These are phyloP conservation scores for Neoconidiobolus thromboides DNA, from an alignment of 371 early-diverging fungal genomes.

Conservation along the genomic window DNA sequence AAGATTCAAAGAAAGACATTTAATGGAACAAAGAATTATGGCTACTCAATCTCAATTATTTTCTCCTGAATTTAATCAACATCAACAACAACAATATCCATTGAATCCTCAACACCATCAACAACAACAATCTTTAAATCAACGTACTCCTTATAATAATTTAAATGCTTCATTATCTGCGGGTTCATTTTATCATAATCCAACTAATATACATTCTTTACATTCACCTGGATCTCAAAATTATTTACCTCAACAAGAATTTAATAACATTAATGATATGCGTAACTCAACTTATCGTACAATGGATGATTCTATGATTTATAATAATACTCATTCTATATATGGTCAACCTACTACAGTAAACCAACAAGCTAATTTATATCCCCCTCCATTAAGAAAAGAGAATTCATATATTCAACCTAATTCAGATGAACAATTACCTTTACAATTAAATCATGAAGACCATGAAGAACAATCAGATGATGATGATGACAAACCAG, in stretches of 20 bases:
- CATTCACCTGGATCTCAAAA: background rate
- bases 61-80: background rate
- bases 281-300: too few species aligned
- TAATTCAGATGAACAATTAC: background rate
- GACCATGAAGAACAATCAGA: background rate
- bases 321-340: too few species aligned
- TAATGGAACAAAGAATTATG: slow-evolving; percentile 10
- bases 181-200: slow-evolving; percentile 1
- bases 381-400: background rate
- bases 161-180: background rate
- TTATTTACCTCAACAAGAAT: background rate
- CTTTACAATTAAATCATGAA: background rate
- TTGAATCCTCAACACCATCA: background rate
- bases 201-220: background rate
- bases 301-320: too few species aligned
- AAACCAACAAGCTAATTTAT: background rate
- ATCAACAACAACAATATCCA: too few species aligned
- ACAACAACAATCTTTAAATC: background rate
- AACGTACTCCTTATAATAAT: background rate
- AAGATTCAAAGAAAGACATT: slow-evolving; percentile 8
- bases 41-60: slow-evolving; percentile 1
- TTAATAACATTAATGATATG: too few species aligned
- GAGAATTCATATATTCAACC: background rate
- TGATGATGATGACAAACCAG: slow-evolving; percentile 4
- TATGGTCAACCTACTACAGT: too few species aligned